These are phyloP conservation scores for Coemansia sp. DNA, from an alignment of 192 early-diverging fungal genomes.

Conservation along the genomic window DNA sequence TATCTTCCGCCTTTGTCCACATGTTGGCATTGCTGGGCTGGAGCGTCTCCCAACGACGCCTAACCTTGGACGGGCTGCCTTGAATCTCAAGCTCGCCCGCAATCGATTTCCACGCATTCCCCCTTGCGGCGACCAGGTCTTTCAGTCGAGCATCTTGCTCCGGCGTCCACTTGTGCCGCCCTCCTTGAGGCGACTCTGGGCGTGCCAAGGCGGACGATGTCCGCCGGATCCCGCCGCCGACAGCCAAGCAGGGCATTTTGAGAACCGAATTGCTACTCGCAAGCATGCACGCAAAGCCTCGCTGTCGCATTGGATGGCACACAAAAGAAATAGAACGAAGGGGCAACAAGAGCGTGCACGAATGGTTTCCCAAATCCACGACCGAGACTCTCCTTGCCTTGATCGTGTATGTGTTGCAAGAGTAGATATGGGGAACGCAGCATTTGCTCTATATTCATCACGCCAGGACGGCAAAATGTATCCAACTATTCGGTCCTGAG, in stretches of 20 bases:
- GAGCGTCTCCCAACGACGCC: slow-evolving; percentile 26
- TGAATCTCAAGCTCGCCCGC: slow-evolving; percentile 24
- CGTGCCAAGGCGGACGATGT: not conserved
- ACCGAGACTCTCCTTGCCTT: no score
- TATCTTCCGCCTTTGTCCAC: slow-evolving; percentile 34
- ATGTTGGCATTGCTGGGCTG: slow-evolving; percentile 11
- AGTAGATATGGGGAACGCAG: no score
- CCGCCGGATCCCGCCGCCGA: not conserved
- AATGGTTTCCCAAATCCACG: no score
- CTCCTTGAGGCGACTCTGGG: not conserved
- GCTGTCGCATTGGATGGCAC: no score
- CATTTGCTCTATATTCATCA: no score
- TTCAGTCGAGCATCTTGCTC: slow-evolving; percentile 23
- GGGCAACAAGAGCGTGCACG: no score
- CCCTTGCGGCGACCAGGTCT: slow-evolving; percentile 11
- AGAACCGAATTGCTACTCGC: not conserved
- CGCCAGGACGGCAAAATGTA: no score
- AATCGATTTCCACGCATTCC: slow-evolving; percentile 19
- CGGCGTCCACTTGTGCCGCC: slow-evolving; percentile 27
- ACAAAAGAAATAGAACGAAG: no score
- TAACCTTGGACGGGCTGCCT: slow-evolving; percentile 20
- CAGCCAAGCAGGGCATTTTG: not conserved
- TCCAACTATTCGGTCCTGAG: slow-evolving; percentile 20
- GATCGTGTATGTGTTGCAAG: no score
- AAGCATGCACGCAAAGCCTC: no score